Conservation (phyloP, 2,329 filamentous ascomycete species). For the Colletotrichum sp. region DNA sequence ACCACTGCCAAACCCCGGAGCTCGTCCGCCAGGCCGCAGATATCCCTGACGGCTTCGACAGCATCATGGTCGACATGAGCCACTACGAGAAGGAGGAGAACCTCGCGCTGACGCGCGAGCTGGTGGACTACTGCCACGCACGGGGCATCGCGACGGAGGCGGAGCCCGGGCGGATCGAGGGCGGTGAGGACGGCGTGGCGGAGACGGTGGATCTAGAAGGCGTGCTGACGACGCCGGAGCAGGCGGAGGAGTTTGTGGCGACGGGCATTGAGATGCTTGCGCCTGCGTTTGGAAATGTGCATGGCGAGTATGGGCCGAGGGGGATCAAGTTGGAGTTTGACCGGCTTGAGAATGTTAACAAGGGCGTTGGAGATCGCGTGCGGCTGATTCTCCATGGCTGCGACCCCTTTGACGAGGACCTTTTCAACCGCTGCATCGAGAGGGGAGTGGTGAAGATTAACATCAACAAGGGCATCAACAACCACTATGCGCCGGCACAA, state of each 20-base stretch:
- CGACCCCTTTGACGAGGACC: conserved; percentile 54
- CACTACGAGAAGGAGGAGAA: conserved; percentile 77
- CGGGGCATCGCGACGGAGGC: conserved; percentile 72
- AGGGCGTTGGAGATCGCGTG: not conserved
- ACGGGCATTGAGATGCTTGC: conserved; percentile 78
- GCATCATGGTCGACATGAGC: conserved; percentile 80
- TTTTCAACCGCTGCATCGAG: conserved; percentile 56
- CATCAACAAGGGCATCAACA: conserved; percentile 59
- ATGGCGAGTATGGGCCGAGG: conserved; percentile 72
- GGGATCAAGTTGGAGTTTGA: conserved; percentile 67
- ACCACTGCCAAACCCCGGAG: conserved; percentile 66
- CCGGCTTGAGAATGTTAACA: conserved; percentile 21
- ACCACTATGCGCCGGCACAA: conserved; percentile 49
- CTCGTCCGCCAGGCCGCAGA: conserved; percentile 62
- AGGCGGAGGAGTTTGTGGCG: conserved; percentile 72
- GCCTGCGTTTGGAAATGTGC: conserved; percentile 78
- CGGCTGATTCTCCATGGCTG: conserved; percentile 58
- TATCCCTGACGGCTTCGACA: conserved; percentile 62
- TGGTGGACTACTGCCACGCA: conserved; percentile 66
- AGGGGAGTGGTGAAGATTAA: conserved; percentile 61
- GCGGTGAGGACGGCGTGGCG: conserved; percentile 69
- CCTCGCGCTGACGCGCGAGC: conserved; percentile 63
- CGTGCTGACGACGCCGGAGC: conserved; percentile 68
- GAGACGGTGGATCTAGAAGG: conserved; percentile 57
- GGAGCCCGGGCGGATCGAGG: conserved; percentile 71